phyloP scores from a whole-genome alignment of 176 grass and related monocot genomes.

The Carex cristatella region DNA sequence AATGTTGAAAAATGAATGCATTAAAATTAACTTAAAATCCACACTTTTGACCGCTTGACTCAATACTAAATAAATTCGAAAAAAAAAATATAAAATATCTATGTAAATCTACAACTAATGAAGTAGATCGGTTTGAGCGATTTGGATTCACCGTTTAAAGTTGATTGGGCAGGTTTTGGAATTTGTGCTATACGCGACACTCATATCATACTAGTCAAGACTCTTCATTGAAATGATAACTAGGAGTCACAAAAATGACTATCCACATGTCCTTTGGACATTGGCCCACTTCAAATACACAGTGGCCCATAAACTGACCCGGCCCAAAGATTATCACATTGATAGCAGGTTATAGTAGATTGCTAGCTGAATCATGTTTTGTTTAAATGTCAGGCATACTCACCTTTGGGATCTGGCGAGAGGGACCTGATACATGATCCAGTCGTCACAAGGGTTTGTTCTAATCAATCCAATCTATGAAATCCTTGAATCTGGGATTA shows the following conservation, averaged over 20 bases:
- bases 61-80: too few relatives aligned
- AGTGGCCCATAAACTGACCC: not conserved
- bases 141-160: too few relatives aligned
- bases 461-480: not conserved
- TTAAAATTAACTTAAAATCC: too few relatives aligned
- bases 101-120: too few relatives aligned
- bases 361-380: not conserved
- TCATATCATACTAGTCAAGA: too few relatives aligned
- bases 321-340: not conserved
- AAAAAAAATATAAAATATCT: too few relatives aligned
- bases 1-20: too few relatives aligned
- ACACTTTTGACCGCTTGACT: too few relatives aligned
- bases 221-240: not conserved
- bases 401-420: constrained; percentile 58
- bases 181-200: too few relatives aligned
- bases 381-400: constrained; percentile 50
- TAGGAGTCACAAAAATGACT: not conserved
- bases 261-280: not conserved
- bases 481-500: not conserved
- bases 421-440: constrained; percentile 55
- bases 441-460: constrained; percentile 27
- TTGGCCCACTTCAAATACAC: not conserved
- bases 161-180: too few relatives aligned
- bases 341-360: not conserved
- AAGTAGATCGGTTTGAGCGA: too few relatives aligned